Evolutionary conservation across 768 basidiomycete genomes (phyloP).

Genomic region (Arthromyces matolae): DNA sequence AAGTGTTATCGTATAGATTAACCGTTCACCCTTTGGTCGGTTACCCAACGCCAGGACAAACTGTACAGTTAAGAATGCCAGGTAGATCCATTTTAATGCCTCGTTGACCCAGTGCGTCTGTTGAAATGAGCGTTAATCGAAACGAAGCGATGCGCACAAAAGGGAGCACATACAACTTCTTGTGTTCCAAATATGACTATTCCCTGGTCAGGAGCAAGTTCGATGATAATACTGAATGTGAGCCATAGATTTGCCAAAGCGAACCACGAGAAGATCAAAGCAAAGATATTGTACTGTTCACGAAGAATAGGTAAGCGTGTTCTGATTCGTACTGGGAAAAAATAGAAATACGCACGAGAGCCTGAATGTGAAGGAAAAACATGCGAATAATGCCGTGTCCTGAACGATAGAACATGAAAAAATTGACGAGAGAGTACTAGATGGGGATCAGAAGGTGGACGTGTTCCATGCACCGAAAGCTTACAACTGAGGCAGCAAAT

Average conservation of each 20-base stretch:
- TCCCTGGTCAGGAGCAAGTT: slow-evolving; percentile 59
- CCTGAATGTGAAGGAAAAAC: slow-evolving; percentile 96
- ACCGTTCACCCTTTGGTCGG: slow-evolving; percentile 84
- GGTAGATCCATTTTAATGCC: slow-evolving; percentile 81
- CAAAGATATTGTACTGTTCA: slow-evolving; percentile 79
- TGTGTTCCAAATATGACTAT: slow-evolving; percentile 71
- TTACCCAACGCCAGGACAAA: slow-evolving; percentile 64
- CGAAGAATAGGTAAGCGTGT: not conserved
- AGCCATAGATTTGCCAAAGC: slow-evolving; percentile 90
- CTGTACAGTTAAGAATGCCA: slow-evolving; percentile 78
- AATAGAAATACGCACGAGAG: slow-evolving; percentile 51
- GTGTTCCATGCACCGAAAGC: slow-evolving; percentile 23
- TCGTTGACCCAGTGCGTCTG: slow-evolving; percentile 90
- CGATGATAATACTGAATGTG: slow-evolving; percentile 94
- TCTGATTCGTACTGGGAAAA: not conserved
- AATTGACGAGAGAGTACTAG: slow-evolving; percentile 92
- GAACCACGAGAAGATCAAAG: slow-evolving; percentile 90
- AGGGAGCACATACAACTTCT: slow-evolving; percentile 49
- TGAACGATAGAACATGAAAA: slow-evolving; percentile 83
- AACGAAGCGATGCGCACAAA: not conserved
- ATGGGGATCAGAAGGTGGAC: slow-evolving; percentile 4
- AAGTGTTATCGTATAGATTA: slow-evolving; percentile 67
- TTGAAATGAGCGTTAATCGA: not conserved
- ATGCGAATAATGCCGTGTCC: slow-evolving; percentile 87
- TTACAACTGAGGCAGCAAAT: slow-evolving; percentile 85